phyloP scores from a whole-genome alignment of 805 yeast genomes.

The Wickerhamiella occidentalis region DNA sequence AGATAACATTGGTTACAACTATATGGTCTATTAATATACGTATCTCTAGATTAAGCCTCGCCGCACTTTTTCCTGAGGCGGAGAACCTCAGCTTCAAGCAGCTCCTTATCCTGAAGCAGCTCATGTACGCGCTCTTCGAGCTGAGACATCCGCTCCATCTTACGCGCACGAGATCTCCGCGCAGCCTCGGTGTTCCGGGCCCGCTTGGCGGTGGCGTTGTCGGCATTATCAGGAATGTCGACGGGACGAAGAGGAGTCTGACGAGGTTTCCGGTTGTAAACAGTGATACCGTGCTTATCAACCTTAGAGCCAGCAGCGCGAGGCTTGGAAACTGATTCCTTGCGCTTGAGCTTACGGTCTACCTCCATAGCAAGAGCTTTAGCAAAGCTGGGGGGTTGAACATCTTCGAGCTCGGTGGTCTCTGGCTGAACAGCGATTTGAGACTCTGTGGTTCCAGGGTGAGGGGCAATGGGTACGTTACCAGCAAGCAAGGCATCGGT shows the following conservation, averaged over 20 bases:
- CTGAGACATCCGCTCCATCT: slow-evolving; percentile 81
- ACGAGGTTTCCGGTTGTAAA: slow-evolving; percentile 71
- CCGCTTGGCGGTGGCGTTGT: slow-evolving; percentile 44
- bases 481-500: background rate
- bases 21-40: background rate
- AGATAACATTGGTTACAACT: background rate
- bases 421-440: background rate
- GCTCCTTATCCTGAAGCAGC: slow-evolving; percentile 45
- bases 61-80: slow-evolving; percentile 14
- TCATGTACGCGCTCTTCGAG: slow-evolving; percentile 69
- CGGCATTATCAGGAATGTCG: slow-evolving; percentile 34
- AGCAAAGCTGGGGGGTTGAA: slow-evolving; percentile 10
- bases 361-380: slow-evolving; percentile 13
- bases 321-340: background rate
- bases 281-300: slow-evolving; percentile 64
- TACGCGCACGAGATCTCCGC: slow-evolving; percentile 86
- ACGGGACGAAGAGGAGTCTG: slow-evolving; percentile 60
- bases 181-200: slow-evolving; percentile 96
- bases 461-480: slow-evolving; percentile 3
- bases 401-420: background rate
- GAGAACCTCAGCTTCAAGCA: slow-evolving; percentile 50
- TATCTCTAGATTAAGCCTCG: slow-evolving; percentile 3
- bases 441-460: background rate
- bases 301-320: slow-evolving; percentile 12
- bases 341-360: slow-evolving; percentile 12